Conservation (phyloP, 257 asterid species). For the Cynanchum wilfordii region DNA sequence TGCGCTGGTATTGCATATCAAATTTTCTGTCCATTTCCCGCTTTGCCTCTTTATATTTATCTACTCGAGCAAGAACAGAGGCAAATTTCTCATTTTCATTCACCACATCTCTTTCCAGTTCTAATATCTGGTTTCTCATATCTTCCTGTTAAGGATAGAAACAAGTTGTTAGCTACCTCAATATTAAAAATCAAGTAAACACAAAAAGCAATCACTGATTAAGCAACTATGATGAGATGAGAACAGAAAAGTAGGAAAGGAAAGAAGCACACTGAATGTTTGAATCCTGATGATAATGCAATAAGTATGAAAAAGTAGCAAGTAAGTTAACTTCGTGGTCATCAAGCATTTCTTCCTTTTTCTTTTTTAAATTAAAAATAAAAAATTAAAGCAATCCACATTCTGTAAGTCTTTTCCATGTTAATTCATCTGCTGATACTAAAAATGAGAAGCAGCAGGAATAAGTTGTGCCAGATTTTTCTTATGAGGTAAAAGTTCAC, state of each 20-base stretch:
- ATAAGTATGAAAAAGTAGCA: not conserved
- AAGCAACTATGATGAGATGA: not conserved
- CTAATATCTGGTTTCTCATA: conserved; percentile 59
- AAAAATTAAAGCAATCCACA: not conserved
- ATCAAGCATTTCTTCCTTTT: not conserved
- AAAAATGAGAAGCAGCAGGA: not conserved
- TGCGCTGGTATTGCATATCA: conserved; percentile 71
- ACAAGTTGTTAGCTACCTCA: not conserved
- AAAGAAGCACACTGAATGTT: not conserved
- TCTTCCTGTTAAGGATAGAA: conserved; percentile 51
- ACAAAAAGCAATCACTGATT: not conserved
- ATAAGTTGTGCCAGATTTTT: not conserved
- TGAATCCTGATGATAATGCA: not conserved
- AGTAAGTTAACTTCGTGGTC: not conserved
- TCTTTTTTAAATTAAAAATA: not conserved
- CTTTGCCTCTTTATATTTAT: conserved; percentile 43
- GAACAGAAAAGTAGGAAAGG: not conserved
- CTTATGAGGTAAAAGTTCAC: not conserved
- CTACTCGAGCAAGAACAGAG: conserved; percentile 34
- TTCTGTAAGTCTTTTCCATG: not conserved
- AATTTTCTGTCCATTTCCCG: conserved; percentile 59
- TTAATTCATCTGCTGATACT: not conserved
- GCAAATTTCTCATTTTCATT: conserved; percentile 51
- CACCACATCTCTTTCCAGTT: conserved; percentile 47
- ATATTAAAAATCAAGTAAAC: not conserved